phyloP scores from a whole-genome alignment of 257 asterid genomes.

The Salvia rosmarinus region DNA sequence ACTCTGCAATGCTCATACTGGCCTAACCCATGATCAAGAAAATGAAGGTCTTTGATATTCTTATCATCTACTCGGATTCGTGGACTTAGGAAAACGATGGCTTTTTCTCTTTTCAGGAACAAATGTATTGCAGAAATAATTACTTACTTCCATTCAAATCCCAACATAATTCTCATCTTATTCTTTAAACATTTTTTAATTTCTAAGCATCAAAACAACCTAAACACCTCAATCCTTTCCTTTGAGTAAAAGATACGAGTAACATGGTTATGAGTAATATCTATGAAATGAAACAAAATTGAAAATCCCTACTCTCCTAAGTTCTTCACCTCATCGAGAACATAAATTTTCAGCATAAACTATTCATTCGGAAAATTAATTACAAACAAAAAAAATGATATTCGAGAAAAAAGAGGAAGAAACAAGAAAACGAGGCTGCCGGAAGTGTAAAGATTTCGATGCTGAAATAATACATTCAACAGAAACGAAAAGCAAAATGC shows the following conservation, averaged over 20 bases:
- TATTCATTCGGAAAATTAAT: neutral
- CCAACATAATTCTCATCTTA: slow-evolving; percentile 8
- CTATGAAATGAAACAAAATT: neutral
- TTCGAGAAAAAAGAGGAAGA: neutral
- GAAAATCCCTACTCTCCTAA: neutral
- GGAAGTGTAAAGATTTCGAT: neutral
- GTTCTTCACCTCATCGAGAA: neutral
- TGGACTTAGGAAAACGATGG: too few species aligned
- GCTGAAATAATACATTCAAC: neutral
- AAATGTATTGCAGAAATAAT: neutral
- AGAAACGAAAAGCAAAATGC: neutral
- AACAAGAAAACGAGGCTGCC: neutral
- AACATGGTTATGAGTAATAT: neutral
- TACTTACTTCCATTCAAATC: neutral
- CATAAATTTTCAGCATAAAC: neutral
- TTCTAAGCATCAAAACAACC: neutral
- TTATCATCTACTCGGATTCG: too few species aligned
- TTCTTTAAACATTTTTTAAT: neutral
- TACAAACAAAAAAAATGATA: neutral
- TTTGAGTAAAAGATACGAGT: neutral
- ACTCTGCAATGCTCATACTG: neutral
- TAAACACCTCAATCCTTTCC: neutral
- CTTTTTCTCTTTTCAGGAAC: too few species aligned
- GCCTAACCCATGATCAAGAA: neutral
- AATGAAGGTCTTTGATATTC: neutral